Evolutionary conservation across 139 green algal species (phyloP).

Genomic region (Tetraselmis chui): DNA sequence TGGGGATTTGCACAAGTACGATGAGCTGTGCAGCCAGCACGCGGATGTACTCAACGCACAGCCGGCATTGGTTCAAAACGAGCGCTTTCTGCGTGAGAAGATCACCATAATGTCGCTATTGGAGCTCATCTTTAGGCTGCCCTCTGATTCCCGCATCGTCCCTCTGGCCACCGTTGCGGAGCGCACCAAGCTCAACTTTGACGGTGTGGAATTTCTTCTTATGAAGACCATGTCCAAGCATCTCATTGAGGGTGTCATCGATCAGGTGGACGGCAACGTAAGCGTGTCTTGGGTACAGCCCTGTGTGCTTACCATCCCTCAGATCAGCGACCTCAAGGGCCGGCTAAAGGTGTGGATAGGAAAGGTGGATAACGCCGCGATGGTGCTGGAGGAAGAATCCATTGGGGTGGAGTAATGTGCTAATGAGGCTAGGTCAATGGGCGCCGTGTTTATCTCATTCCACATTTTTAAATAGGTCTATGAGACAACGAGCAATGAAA

Average conservation of each 20-base stretch:
- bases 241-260: conserved; percentile 87
- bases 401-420: conserved; percentile 42
- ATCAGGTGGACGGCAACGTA: conserved; percentile 71
- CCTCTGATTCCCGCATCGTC: conserved; percentile 75
- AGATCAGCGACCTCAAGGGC: conserved; percentile 45
- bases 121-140: conserved; percentile 30
- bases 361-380: conserved; percentile 58
- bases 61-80: conserved; percentile 85
- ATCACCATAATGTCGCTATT: conserved; percentile 78
- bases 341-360: conserved; percentile 78
- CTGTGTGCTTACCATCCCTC: conserved; percentile 70
- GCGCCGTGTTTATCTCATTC: too few species aligned
- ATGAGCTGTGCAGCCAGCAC: conserved; percentile 75
- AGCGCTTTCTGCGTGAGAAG: conserved; percentile 87
- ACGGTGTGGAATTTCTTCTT: conserved; percentile 95
- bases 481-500: too few species aligned
- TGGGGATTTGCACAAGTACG: conserved; percentile 86
- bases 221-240: conserved; percentile 91
- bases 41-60: conserved; percentile 76
- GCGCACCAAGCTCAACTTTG: conserved; percentile 78
- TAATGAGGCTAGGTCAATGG: too few species aligned
- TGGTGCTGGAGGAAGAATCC: conserved; percentile 58
- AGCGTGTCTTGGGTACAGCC: conserved; percentile 84
- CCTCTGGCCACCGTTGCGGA: conserved; percentile 56
- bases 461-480: too few species aligned